Evolutionary conservation across 768 basidiomycete genomes (phyloP).

Genomic region (Trametes coccinea): DNA sequence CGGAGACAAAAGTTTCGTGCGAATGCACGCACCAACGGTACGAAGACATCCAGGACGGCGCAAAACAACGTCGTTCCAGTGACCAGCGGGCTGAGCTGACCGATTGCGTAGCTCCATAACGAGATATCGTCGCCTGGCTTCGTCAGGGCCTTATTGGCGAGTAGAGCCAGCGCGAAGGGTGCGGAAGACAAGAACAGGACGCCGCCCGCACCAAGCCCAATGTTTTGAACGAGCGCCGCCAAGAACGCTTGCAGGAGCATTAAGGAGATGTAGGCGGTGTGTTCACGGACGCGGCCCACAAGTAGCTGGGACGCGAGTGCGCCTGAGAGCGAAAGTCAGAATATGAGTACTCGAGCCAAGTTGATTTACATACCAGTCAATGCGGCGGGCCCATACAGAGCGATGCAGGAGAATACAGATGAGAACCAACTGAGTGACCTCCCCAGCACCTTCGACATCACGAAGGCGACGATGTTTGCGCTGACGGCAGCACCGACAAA

Average conservation of each 20-base stretch:
- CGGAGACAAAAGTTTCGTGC: neutral
- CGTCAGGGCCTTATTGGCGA: conserved; percentile 48
- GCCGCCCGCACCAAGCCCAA: conserved; percentile 75
- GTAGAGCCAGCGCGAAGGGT: conserved; percentile 57
- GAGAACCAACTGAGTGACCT: conserved; percentile 88
- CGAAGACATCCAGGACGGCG: conserved; percentile 81
- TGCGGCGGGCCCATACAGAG: conserved; percentile 75
- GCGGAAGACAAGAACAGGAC: conserved; percentile 65
- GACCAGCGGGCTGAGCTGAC: conserved; percentile 53
- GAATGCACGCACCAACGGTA: conserved; percentile 64
- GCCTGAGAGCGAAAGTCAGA: conserved; percentile 42
- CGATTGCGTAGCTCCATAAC: conserved; percentile 64
- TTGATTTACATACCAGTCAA: conserved; percentile 57
- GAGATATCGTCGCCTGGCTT: conserved; percentile 44
- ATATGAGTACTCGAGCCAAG: no score
- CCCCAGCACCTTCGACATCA: conserved; percentile 62
- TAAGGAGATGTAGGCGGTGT: conserved; percentile 57
- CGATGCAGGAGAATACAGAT: conserved; percentile 60
- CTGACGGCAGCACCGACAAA: conserved; percentile 57
- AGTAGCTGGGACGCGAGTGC: conserved; percentile 62
- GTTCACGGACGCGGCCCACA: conserved; percentile 56
- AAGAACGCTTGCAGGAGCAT: conserved; percentile 59
- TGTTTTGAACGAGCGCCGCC: conserved; percentile 61
- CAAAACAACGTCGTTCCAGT: conserved; percentile 58
- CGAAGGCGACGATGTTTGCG: conserved; percentile 69